A percentile compares a stretch with the other conserved stretches of the same genome.
Conservation (phyloP, 2,329 filamentous ascomycete species). For the Penicillium concentricum region DNA sequence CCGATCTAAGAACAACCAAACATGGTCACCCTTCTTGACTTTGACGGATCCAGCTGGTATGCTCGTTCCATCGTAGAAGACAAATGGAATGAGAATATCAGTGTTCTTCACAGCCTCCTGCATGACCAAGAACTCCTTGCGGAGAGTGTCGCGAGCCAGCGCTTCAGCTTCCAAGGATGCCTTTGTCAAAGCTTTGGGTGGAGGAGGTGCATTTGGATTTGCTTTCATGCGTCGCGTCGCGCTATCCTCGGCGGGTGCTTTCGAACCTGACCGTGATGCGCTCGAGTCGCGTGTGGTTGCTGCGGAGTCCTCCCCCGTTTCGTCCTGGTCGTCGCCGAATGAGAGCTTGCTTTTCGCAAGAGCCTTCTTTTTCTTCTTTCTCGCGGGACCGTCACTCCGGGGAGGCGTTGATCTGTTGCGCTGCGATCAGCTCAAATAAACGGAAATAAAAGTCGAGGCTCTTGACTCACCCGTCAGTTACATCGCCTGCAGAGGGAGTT, state of each 20-base stretch:
- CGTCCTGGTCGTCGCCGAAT: slow-evolving; percentile 62
- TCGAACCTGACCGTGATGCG: slow-evolving; percentile 40
- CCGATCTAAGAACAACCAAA: slow-evolving; percentile 91
- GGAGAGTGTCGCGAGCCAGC: slow-evolving; percentile 68
- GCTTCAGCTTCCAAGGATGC: slow-evolving; percentile 75
- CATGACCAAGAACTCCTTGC: slow-evolving; percentile 75
- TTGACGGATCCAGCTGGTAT: slow-evolving; percentile 79
- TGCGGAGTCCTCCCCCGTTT: slow-evolving; percentile 46
- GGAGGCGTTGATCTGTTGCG: slow-evolving; percentile 58
- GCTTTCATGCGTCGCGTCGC: slow-evolving; percentile 40
- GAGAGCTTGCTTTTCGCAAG: slow-evolving; percentile 62
- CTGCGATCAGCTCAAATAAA: slow-evolving; percentile 49
- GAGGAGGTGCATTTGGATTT: slow-evolving; percentile 47
- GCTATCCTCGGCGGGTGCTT: slow-evolving; percentile 35
- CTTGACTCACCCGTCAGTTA: slow-evolving; percentile 59
- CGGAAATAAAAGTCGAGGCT: slow-evolving; percentile 3
- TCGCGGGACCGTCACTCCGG: slow-evolving; percentile 45
- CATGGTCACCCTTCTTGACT: slow-evolving; percentile 87
- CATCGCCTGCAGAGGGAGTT: slow-evolving; percentile 49
- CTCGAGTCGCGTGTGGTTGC: slow-evolving; percentile 40
- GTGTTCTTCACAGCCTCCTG: slow-evolving; percentile 87
- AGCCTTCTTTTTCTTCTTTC: slow-evolving; percentile 60
- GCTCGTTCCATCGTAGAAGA: slow-evolving; percentile 95
- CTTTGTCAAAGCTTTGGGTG: slow-evolving; percentile 76
- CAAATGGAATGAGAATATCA: slow-evolving; percentile 88